Base-by-base conservation (phyloP, 1,284 basidiomycete genomes). In the Ceratobasidium sp. region DNA sequence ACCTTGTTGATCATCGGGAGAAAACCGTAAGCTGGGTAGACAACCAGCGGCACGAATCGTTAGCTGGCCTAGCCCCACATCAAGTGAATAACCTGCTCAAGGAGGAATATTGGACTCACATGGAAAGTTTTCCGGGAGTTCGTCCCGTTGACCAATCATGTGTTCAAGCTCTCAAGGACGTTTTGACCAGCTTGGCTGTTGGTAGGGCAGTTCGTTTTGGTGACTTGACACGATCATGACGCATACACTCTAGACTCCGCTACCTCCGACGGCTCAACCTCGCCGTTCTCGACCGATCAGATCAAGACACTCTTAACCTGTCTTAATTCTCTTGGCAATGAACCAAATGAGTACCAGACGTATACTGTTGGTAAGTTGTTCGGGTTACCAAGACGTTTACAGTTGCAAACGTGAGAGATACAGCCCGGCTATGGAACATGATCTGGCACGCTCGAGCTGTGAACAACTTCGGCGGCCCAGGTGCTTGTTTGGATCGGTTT, bases 351-450 rank as follows among this genome's bases (percentile, higher is more conserved):
- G 26, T 67, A 33, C 15, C 65, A 67, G 20, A 67, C 65, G 4
- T 67, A 51, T n/a, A n/a, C 65, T 2, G 47, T 67, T 53, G 47
- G 65, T 67, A 33, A 11, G 65, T 51, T 5, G 7, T 17, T 5
- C 13, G n/a, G 8, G n/a, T 51, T 51, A 23, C 23, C 17, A 3
- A 45, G 20, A 10, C 20, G 13, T 11, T 37, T 37, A 26, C 23
- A 15, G 5, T n/a, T 23, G n/a, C 61, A 2, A 64, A 51, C n/a
- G 10, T 51, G 10, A 3, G 5, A 51, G 1, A 11, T n/a, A 8
- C 28, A 71, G 68, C 68, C n/a, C 53, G 68, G 2, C 8, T 71
- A 7, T 71, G 68, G 68, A 60, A 31, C 39, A 71, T 71, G 68
- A 60, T 71, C 26, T 71, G 68, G 68, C 68, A 60, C 8, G 54